Evolutionary conservation across 208 protist genomes (phyloP).

Genomic region (Crithidia brevicula): DNA sequence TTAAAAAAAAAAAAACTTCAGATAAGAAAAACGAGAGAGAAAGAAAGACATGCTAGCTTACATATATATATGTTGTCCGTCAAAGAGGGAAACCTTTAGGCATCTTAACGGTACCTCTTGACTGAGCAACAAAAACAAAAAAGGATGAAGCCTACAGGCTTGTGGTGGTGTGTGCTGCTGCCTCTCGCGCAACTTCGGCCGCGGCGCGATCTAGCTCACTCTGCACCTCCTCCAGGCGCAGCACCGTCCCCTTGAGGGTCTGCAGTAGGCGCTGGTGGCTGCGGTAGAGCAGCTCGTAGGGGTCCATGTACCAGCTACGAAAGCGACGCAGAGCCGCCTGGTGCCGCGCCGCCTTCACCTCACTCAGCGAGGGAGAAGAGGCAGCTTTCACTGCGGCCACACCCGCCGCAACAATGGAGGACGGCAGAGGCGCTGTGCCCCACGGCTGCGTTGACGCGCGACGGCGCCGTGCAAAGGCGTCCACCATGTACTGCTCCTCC

Average conservation of each 20-base stretch:
- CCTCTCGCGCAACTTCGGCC: not conserved
- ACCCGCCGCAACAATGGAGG: not conserved
- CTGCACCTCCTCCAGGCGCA: constrained; percentile 68
- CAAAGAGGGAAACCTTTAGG: too few species aligned
- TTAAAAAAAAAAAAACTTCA: too few species aligned
- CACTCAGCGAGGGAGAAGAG: not conserved
- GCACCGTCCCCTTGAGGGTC: constrained; percentile 63
- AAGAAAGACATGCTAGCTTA: not conserved
- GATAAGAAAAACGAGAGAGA: not conserved
- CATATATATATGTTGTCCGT: too few species aligned
- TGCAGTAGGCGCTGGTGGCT: constrained; percentile 75
- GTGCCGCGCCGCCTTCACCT: constrained; percentile 6
- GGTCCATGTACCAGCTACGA: constrained; percentile 84
- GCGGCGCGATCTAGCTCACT: constrained; percentile 53
- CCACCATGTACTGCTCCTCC: constrained; percentile 21
- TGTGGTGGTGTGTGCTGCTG: not conserved
- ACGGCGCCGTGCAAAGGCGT: constrained; percentile 15
- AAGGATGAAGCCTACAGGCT: not conserved
- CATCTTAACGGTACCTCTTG: too few species aligned
- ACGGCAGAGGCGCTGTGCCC: not conserved
- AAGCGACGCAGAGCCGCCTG: constrained; percentile 25
- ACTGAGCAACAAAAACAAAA: too few species aligned
- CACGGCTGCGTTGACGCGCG: not conserved
- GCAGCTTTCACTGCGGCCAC: not conserved
- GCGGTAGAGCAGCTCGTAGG: constrained; percentile 71